Conservation (phyloP, 768 basidiomycete genomes). For the Dentipellis sp. region DNA sequence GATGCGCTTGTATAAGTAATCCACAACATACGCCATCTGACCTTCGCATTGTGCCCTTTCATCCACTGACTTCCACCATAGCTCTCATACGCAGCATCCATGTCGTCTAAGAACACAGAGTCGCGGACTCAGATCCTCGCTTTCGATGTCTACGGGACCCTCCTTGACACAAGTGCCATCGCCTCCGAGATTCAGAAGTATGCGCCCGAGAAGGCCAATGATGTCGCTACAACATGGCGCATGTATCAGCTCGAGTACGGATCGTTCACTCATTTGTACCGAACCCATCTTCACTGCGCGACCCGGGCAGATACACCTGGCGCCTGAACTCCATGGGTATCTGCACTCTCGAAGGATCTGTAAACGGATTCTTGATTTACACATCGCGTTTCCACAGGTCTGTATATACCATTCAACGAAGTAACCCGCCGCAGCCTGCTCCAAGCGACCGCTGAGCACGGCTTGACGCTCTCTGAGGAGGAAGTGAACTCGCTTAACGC, state of each 20-base stretch:
- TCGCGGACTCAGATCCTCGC: conserved; percentile 15
- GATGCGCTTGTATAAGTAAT: too few species aligned
- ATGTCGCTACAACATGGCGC: conserved; percentile 15
- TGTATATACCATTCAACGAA: conserved; percentile 21
- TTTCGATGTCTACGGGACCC: conserved; percentile 24
- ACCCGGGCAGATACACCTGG: conserved; percentile 20
- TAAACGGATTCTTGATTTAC: background rate
- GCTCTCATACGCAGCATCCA: too few species aligned
- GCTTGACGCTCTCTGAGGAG: background rate
- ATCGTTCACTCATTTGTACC: background rate
- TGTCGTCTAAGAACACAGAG: too few species aligned
- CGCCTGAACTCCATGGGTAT: conserved; percentile 18
- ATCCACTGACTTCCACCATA: too few species aligned
- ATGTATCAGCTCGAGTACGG: conserved; percentile 22
- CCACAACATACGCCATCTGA: too few species aligned
- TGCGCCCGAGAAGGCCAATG: conserved; percentile 7
- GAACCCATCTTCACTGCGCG: background rate
- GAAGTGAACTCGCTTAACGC: conserved; percentile 14
- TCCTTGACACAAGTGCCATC: conserved; percentile 20
- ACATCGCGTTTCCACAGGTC: background rate
- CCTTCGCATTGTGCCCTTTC: too few species aligned
- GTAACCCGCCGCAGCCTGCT: conserved; percentile 17
- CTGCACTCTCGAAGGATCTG: background rate
- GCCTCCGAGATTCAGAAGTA: conserved; percentile 3
- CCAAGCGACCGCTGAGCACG: conserved; percentile 17